These are phyloP conservation scores for Capniomyces stellatus DNA, from an alignment of 371 early-diverging fungal genomes.

Conservation along the genomic window DNA sequence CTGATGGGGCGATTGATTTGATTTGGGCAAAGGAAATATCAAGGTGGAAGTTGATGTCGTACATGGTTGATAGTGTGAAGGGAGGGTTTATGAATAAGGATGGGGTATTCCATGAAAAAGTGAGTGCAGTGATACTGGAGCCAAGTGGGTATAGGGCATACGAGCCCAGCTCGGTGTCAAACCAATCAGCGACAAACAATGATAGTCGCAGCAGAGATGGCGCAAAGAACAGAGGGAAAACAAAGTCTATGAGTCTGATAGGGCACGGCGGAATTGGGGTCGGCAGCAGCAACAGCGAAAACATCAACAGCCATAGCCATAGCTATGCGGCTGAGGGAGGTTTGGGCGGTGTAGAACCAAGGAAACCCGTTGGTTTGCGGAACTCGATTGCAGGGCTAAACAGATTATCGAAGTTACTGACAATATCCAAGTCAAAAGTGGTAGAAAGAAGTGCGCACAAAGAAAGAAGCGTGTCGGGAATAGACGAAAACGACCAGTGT, in stretches of 20 bases:
- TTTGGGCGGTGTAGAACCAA: conserved; percentile 1
- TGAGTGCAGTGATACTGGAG: conserved; percentile 28
- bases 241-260: neutral
- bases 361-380: neutral
- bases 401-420: neutral
- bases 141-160: too few species aligned
- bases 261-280: neutral
- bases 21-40: conserved; percentile 15
- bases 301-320: conserved; percentile 7
- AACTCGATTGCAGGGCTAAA: neutral
- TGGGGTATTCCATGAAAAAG: conserved; percentile 16
- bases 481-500: neutral
- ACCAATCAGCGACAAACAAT: conserved; percentile 17
- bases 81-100: conserved; percentile 23
- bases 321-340: too few species aligned
- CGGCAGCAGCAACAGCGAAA: conserved; percentile 6
- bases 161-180: too few species aligned
- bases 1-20: conserved; percentile 30
- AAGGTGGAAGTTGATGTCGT: conserved; percentile 17
- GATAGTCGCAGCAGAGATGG: conserved; percentile 6
- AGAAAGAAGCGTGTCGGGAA: neutral
- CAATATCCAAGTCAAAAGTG: neutral
- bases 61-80: conserved; percentile 12
- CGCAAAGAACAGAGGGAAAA: conserved; percentile 6
- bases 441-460: neutral